Base-by-base conservation (phyloP, 768 basidiomycete species). In the Suillus subaureus region DNA sequence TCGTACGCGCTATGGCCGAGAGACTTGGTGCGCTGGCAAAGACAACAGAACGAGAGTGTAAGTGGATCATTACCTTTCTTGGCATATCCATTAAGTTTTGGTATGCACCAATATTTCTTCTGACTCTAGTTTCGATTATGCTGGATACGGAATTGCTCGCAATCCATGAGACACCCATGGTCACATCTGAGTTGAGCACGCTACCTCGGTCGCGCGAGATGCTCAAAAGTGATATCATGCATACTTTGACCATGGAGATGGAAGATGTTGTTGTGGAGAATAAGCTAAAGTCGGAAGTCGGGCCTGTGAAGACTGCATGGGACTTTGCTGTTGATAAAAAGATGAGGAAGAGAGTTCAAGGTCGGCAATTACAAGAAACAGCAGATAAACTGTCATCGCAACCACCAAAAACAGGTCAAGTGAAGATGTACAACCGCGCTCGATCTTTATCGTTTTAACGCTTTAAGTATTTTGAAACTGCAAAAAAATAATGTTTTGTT, bases 251-350 rank as follows among this genome's bases (percentile, higher is more conserved):
- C 56, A 66, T 73, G 18, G 89, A 90, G 75, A 88, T 93, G 82
- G 85, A 89, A 73, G 80, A 86, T 47, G 80, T 91, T 70, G 76
- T 91, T 56, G 81, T 92, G 4, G 91, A 92, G 76, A 79, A 79
- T 39, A 85, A 83, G 69, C 75, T 93, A 47, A 85, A 82, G 75
- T 81, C 78, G 61, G 84, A 84, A 47, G 76, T 72, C 1, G 88
- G 86, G 16, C 89, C 88, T n/a, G 78, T 90, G 62, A 77, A 77
- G 70, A 83, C 74, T 43, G 83, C 80, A 12, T 88, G 87, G 85
- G 81, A 86, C 62, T 76, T 69, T 1, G 84, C 83, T 0, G 68
- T 85, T 28, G 49, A 64, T 51, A 64, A 69, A 58, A 69, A n/a
- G 57, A 61, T 21, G 61, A 61, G 23, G 49, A 47, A 40, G 52